Evolutionary conservation across 139 green algal species (phyloP).

Genomic region (Chlamydomonas schloesseri): DNA sequence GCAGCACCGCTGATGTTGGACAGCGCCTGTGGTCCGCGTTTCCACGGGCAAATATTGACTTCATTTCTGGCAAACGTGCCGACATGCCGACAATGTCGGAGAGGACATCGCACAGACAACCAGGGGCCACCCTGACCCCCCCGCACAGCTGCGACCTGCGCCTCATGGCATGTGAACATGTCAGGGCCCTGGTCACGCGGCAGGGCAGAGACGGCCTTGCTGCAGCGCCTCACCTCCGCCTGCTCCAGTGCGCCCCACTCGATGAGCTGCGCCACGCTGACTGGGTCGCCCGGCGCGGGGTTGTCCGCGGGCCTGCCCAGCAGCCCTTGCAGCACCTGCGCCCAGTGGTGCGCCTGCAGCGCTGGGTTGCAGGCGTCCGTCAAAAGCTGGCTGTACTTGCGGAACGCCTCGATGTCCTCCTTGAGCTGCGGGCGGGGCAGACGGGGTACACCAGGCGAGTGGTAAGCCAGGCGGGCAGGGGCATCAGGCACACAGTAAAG

Average conservation of each 20-base stretch:
- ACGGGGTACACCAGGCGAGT: neutral
- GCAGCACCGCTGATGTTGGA: constrained; percentile 34
- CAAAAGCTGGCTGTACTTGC: constrained; percentile 62
- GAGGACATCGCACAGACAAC: too few species aligned
- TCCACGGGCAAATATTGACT: too few species aligned
- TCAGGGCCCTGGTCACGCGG: too few species aligned
- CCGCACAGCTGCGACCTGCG: too few species aligned
- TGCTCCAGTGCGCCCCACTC: constrained; percentile 47
- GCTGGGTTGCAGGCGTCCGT: constrained; percentile 67
- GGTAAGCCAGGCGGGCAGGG: neutral
- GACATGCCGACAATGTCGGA: too few species aligned
- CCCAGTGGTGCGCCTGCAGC: constrained; percentile 70
- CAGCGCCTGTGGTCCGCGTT: neutral
- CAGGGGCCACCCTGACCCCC: too few species aligned
- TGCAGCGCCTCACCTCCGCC: constrained; percentile 53
- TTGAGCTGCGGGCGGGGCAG: constrained; percentile 47
- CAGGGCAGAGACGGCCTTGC: too few species aligned
- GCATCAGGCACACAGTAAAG: too few species aligned
- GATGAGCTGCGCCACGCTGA: constrained; percentile 53
- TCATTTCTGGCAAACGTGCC: too few species aligned
- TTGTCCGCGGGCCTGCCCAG: neutral
- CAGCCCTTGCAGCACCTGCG: constrained; percentile 24
- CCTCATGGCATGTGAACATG: too few species aligned
- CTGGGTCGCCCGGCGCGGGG: neutral
- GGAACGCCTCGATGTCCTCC: constrained; percentile 69